Conservation (phyloP, 2,329 filamentous ascomycete genomes). For the Thielaviopsis punctulata region DNA sequence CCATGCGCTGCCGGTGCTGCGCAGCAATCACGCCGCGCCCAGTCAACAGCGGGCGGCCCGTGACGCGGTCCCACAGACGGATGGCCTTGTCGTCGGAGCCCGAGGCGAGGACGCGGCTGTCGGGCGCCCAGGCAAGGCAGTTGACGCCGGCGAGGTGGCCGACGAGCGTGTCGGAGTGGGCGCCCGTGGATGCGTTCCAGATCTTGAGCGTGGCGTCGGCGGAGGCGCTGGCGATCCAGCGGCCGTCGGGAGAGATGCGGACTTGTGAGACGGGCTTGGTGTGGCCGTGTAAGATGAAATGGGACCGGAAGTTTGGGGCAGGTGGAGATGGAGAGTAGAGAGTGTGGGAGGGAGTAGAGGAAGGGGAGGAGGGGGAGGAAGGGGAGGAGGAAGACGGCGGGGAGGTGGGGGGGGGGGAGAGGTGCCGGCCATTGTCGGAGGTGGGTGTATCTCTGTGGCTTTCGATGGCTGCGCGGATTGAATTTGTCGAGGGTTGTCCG, state of each 20-base stretch:
- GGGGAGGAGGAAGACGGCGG: conserved; percentile 22
- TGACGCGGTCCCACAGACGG: conserved; percentile 68
- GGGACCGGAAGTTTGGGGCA: conserved; percentile 51
- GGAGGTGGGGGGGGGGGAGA: conserved; percentile 18
- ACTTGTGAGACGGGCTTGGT: conserved; percentile 64
- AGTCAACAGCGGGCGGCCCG: conserved; percentile 35
- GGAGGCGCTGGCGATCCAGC: conserved; percentile 77
- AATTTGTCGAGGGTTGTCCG: too few relatives aligned
- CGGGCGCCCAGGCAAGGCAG: conserved; percentile 84
- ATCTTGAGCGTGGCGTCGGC: conserved; percentile 84
- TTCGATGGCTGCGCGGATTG: too few relatives aligned
- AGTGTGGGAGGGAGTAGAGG: conserved; percentile 19
- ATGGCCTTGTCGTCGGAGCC: conserved; percentile 95
- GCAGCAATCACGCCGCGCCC: conserved; percentile 20
- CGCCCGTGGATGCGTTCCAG: conserved; percentile 66
- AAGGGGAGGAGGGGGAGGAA: conserved; percentile 17
- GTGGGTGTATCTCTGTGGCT: too few relatives aligned
- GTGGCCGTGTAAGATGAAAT: conserved; percentile 61
- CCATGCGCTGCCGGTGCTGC: neutral
- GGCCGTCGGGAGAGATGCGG: conserved; percentile 78
- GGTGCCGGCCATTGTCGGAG: conserved; percentile 17
- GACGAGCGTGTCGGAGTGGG: conserved; percentile 72
- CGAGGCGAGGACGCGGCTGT: conserved; percentile 71
- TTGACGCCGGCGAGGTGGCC: conserved; percentile 88
- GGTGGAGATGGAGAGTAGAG: conserved; percentile 36